phyloP scores from a whole-genome alignment of 176 grass and related monocot species.

The Aegilops longissima region DNA sequence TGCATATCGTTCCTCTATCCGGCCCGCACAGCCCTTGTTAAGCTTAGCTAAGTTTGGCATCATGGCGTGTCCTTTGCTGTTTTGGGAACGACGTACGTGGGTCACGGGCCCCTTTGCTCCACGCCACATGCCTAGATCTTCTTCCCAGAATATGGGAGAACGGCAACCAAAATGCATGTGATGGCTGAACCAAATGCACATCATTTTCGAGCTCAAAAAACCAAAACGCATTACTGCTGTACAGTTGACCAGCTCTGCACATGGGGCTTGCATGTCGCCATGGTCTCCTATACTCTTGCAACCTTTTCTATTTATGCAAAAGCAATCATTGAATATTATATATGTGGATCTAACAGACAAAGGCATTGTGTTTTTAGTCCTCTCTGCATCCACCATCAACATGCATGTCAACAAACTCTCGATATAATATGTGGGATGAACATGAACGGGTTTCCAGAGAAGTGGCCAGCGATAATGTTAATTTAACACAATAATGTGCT shows the following conservation, averaged over 20 bases:
- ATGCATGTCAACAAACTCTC: neutral
- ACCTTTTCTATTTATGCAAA: neutral
- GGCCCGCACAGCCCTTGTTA: too few species aligned
- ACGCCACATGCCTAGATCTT: neutral
- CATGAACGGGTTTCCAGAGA: slow-evolving; percentile 13
- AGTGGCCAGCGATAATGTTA: slow-evolving; percentile 10
- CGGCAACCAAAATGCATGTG: neutral
- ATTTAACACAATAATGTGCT: neutral
- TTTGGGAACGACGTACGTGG: neutral
- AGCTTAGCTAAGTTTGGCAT: neutral
- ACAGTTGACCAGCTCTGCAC: neutral
- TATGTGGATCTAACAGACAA: neutral
- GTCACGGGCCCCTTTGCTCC: neutral
- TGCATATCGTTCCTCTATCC: neutral
- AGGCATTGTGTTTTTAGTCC: neutral
- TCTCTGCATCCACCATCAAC: neutral
- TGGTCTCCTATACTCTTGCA: neutral
- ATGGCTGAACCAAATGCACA: neutral
- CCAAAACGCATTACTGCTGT: neutral
- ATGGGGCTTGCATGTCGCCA: neutral
- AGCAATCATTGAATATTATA: slow-evolving; percentile 33
- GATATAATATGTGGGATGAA: slow-evolving; percentile 1
- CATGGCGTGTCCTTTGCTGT: neutral
- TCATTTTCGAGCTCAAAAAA: neutral
- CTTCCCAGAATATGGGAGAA: slow-evolving; percentile 4